A percentile compares a stretch with the other conserved stretches of the same genome.
These are phyloP conservation scores for Alternaria sp. DNA, from an alignment of 2,329 filamentous ascomycete species.

Conservation along the genomic window DNA sequence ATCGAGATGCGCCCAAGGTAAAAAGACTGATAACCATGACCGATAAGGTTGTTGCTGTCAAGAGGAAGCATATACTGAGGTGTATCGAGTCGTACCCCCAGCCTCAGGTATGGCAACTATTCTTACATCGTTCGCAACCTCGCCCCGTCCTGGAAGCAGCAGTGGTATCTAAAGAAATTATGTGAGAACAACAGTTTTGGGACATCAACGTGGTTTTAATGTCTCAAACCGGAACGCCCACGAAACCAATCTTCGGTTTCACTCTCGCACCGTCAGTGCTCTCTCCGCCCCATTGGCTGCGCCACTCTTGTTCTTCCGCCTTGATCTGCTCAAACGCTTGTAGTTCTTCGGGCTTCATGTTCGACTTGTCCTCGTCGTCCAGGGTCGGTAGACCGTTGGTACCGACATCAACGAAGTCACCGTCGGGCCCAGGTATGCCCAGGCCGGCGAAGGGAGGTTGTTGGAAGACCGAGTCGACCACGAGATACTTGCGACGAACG, in stretches of 20 bases:
- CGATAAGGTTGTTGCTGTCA: background rate
- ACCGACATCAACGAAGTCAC: constrained; percentile 56
- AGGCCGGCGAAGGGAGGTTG: constrained; percentile 64
- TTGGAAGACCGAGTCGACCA: constrained; percentile 67
- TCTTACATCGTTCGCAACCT: background rate
- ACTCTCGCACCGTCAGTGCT: constrained; percentile 58
- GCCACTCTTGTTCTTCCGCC: constrained; percentile 73
- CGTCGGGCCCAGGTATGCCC: constrained; percentile 66
- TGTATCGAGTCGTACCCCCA: background rate
- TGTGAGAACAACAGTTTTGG: background rate
- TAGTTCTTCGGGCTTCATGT: constrained; percentile 74
- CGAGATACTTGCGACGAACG: constrained; percentile 67
- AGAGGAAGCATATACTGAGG: background rate
- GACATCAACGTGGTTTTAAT: background rate
- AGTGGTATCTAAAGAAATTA: background rate
- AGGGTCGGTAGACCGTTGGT: constrained; percentile 67
- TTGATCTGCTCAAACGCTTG: constrained; percentile 73
- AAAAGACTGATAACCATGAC: background rate
- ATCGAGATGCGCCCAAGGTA: background rate
- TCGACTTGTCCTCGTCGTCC: constrained; percentile 68
- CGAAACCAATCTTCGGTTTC: constrained; percentile 56
- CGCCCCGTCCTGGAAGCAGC: background rate
- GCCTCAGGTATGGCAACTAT: background rate
- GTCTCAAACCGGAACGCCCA: constrained; percentile 56
- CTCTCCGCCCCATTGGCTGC: constrained; percentile 76